phyloP scores from a whole-genome alignment of 2,329 filamentous ascomycete species.

The Aspergillus fumigatiaffinis region DNA sequence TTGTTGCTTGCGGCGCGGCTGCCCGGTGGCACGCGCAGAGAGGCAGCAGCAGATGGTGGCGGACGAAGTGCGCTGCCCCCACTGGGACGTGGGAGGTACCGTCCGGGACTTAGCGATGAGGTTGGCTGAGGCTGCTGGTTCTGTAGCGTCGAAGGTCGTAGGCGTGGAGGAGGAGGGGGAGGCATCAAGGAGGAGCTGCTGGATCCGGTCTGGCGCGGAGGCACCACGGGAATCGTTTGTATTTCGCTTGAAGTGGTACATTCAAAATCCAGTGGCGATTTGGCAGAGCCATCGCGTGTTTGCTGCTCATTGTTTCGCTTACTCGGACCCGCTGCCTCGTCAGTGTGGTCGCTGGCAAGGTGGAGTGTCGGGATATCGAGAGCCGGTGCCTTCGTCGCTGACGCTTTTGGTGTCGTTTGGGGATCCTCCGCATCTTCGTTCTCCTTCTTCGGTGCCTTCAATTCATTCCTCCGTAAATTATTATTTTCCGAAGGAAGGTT shows the following conservation, averaged over 20 bases:
- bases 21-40: slow-evolving; percentile 39
- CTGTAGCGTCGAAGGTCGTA: slow-evolving; percentile 20
- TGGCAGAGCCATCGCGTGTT: slow-evolving; percentile 7
- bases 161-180: slow-evolving; percentile 31
- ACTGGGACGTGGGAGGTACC: slow-evolving; percentile 28
- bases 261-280: slow-evolving; percentile 4
- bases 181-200: slow-evolving; percentile 29
- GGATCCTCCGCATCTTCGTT: slow-evolving; percentile 17
- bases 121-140: slow-evolving; percentile 14
- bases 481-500: slow-evolving; percentile 9
- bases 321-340: slow-evolving; percentile 6
- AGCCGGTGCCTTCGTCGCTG: slow-evolving; percentile 19
- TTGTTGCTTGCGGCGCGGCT: slow-evolving; percentile 40
- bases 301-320: slow-evolving; percentile 3
- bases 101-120: slow-evolving; percentile 9
- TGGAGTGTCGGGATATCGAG: slow-evolving; percentile 32
- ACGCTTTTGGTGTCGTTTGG: slow-evolving; percentile 37
- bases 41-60: slow-evolving; percentile 43
- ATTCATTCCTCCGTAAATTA: slow-evolving; percentile 4
- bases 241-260: slow-evolving; percentile 5
- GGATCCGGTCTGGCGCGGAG: slow-evolving; percentile 6
- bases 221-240: slow-evolving; percentile 9
- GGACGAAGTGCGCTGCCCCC: slow-evolving; percentile 31
- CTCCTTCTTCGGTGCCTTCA: slow-evolving; percentile 7
- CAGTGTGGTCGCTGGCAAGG: slow-evolving; percentile 21